Base-by-base conservation (phyloP, 768 basidiomycete genomes). In the Asterophora lycoperdoides region DNA sequence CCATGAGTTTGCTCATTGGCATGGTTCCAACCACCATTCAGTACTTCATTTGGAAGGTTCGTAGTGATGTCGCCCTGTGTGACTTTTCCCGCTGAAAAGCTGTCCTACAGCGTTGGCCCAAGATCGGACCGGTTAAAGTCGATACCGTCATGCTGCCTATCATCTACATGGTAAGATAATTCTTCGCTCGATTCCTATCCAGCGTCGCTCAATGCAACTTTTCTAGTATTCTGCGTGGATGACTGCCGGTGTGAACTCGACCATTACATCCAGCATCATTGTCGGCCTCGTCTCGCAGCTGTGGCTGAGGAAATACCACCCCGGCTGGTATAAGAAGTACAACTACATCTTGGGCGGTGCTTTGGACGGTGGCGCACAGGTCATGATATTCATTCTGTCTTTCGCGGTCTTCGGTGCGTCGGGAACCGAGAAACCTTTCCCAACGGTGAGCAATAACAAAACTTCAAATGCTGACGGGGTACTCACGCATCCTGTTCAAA, bases 301-400 rank as follows among this genome's bases (percentile, higher is more conserved):
- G 19, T 85, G 78, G 78, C 56, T 84, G 17, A 68, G 83, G 29
- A 72, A 64, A 33, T 74, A 76, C 51, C 68, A 81, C 48, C 80
- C 85, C 1, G 73, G 74, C 11, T 88, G 83, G 84, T 87, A 83
- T 64, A 75, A 77, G 57, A 73, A 71, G 56, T 83, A 83, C 61
- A 84, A 85, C 59, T 84, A 83, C 57, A 77, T 84, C 33, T 63
- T 86, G 3, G 81, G 81, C 23, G 86, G 82, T 35, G 84, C 78
- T 6, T 65, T 83, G 30, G 81, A 83, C 56, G 82, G 82, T 20
- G 82, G 83, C 8, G 77, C 79, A 13, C 82, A 84, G 59, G 72
- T 81, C 41, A 81, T 83, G 78, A 72, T 80, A 26, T 81, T 83
- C 58, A 68, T 84, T 33, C 67, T 81, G 4, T 80, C 81, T 0